These are phyloP conservation scores for Luvunga scandens DNA, from an alignment of 345 rosid species.

Conservation along the genomic window DNA sequence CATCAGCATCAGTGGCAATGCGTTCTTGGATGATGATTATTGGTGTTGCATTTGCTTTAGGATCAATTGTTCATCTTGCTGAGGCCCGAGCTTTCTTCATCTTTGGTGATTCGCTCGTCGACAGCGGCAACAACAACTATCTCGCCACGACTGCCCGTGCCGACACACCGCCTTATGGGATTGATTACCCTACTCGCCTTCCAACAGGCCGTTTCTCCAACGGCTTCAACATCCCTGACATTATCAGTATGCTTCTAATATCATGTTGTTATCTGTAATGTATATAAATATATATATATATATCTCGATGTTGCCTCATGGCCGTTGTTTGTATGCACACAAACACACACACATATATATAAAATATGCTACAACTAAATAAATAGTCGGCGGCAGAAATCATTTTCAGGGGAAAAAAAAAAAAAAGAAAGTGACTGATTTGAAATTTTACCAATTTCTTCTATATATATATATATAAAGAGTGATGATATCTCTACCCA, in stretches of 20 bases:
- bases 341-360: too few relatives aligned
- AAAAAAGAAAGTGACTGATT: too few relatives aligned
- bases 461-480: too few relatives aligned
- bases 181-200: conserved; percentile 58
- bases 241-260: conserved; percentile 38
- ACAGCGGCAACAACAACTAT: conserved; percentile 75
- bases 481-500: too few relatives aligned
- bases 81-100: conserved; percentile 68
- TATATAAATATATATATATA: too few relatives aligned
- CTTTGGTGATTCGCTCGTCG: conserved; percentile 81
- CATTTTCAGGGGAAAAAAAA: too few relatives aligned
- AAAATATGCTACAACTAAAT: too few relatives aligned
- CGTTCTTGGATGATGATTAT: conserved; percentile 10
- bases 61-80: neutral
- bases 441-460: too few relatives aligned
- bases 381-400: too few relatives aligned
- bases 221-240: conserved; percentile 72
- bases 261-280: neutral
- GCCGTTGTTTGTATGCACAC: too few relatives aligned
- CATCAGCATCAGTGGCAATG: neutral
- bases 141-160: conserved; percentile 70
- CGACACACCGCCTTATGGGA: conserved; percentile 68
- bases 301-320: too few relatives aligned
- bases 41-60: conserved; percentile 10
- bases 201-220: conserved; percentile 80